Base-by-base conservation (phyloP, 768 basidiomycete species). In the Neoboletus brunneissimus region DNA sequence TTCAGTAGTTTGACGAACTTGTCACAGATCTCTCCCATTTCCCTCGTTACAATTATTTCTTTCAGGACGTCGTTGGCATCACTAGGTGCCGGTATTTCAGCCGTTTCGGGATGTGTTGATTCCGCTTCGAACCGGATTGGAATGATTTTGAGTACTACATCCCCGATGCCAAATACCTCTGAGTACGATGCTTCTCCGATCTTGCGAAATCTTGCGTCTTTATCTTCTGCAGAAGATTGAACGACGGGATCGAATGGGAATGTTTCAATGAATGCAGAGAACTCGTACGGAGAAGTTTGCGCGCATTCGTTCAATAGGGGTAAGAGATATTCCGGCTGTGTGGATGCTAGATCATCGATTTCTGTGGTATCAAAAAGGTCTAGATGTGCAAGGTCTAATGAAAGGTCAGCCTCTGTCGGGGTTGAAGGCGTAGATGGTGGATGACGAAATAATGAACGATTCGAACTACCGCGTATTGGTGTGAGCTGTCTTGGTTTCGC, bases 161-260 rank as follows among this genome's bases (percentile, higher is more conserved):
- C 83, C 3, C 88, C 88, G 49, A 94, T 87, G 9, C 89, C 89
- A 70, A 92, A 99, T 29, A 99, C 97, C 67, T 99, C 97, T 0
- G 93, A 96, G 72, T 89, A 99, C 48, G 90, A 92, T 8, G 97
- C 97, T 74, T 99, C 97, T 41, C 96, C 96, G 45, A 98, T 86
- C 73, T 99, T 99, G 61, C 74, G 78, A 72, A 94, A 93, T 7
- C 54, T 71, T 23, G 71, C 57, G 57, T 73, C 61, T 62, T 62
- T 73, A 62, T 56, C 64, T 35, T 65, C 61, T 31, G 62, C 59
- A 11, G 67, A 65, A 42, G 72, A 69, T 45, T 67, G 74, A n/a
- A 89, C 79, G 52, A 89, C 76, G 3, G 85, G 81, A 64, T 91
- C 90, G 59, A 80, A 82, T 11, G 88, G 89, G 64, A 93, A 93